These are phyloP conservation scores for Pythium folliculosum DNA, from an alignment of 352 stramenopile genomes.

Conservation along the genomic window DNA sequence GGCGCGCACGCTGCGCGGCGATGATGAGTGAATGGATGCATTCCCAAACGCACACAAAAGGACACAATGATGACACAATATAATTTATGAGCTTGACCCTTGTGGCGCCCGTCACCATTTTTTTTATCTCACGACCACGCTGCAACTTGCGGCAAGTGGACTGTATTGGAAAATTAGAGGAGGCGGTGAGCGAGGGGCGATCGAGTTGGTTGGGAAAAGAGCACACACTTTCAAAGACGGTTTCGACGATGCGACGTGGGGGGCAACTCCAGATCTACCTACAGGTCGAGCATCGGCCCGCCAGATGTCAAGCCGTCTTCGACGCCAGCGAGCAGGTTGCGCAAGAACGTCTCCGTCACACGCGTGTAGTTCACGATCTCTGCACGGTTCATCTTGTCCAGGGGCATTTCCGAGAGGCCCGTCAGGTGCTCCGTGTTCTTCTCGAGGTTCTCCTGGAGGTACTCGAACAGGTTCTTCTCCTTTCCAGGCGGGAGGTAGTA, in stretches of 20 bases:
- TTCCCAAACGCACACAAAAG: background rate
- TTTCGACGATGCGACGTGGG: background rate
- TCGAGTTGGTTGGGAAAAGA: background rate
- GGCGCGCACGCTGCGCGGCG: slow-evolving; percentile 38
- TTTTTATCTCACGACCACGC: too few species aligned
- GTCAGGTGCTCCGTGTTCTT: slow-evolving; percentile 93
- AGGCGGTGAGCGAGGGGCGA: slow-evolving; percentile 4
- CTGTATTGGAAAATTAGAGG: slow-evolving; percentile 27
- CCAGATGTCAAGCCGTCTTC: slow-evolving; percentile 85
- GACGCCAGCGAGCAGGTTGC: slow-evolving; percentile 89
- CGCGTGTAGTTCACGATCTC: slow-evolving; percentile 95
- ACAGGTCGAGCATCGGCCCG: slow-evolving; percentile 29
- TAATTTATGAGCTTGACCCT: slow-evolving; percentile 30
- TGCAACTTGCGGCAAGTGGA: background rate
- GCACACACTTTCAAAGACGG: background rate
- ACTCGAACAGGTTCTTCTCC: slow-evolving; percentile 95
- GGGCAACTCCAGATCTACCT: slow-evolving; percentile 6
- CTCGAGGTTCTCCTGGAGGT: slow-evolving; percentile 93
- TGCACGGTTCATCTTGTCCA: slow-evolving; percentile 92
- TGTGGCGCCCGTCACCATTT: background rate
- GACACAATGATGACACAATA: slow-evolving; percentile 17
- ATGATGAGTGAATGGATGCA: slow-evolving; percentile 19
- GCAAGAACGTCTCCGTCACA: slow-evolving; percentile 92
- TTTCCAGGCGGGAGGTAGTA: slow-evolving; percentile 92
- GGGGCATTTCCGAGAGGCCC: slow-evolving; percentile 88